Base-by-base conservation (phyloP, 371 early-diverging fungal species). In the Mucor plumbeus region DNA sequence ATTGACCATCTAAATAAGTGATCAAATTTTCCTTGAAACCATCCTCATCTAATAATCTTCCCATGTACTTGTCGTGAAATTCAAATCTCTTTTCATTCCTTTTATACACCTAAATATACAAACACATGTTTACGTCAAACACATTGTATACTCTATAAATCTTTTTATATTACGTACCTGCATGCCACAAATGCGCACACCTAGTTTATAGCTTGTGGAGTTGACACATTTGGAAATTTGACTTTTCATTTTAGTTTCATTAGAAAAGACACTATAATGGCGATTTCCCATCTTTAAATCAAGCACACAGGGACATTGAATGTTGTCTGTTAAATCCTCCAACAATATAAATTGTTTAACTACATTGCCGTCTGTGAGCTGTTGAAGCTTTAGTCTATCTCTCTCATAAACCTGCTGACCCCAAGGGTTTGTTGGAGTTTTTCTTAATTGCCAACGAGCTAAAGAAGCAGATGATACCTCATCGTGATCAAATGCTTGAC, bases 221-320 rank as follows among this genome's bases (percentile, higher is more conserved):
- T 84, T 81, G 56, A 88, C 91, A 67, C 95, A 95, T 75, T 96
- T 97, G 53, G 81, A 74, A 58, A 88, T 94, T 74, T 97, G 96
- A 40, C 90, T 91, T 34, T 78, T 71, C 44, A 89, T 80, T 73
- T 97, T 97, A 43, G 85, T 86, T 21, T 85, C 81, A 0, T 89
- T 76, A 0, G 92, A 94, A 77, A 91, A 84, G 60, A 97, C 88
- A 1, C 97, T 94, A 67, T 95, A 91, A 74, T 97, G 97, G 3
- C 97, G 80, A 10, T 94, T 95, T 19, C 97, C 97, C 96, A 97
- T 97, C 70, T 97, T 97, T 62, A 97, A 84, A 73, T 97, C 97
- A 44, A 97, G 83, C 10, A 97, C 92, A 66, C 96, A 96, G 0
- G 97, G 97, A 14, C 85, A 85, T 67, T 81, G 77, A 67, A 93